Base-by-base conservation (phyloP, 2,329 filamentous ascomycete genomes). In the Alternaria sp. region DNA sequence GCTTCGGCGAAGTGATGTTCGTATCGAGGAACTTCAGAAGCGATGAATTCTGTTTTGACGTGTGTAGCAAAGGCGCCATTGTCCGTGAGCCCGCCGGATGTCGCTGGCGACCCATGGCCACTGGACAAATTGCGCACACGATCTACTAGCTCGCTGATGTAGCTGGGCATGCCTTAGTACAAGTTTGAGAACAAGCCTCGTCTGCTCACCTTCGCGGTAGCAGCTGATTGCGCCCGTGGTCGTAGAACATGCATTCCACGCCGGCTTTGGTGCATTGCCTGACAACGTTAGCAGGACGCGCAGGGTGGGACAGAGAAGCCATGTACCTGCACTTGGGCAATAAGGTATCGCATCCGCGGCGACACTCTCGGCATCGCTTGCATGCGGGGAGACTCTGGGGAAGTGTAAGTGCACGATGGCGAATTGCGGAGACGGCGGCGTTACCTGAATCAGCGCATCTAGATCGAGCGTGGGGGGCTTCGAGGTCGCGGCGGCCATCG, bases 211-310 rank as follows among this genome's bases (percentile, higher is more conserved):
- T 78, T 60, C 77, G 72, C 14, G 75, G 71, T 3, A 79, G 66
- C 20, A 73, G 60, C 26, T 75, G 70, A 33, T 76, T 72, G 28
- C 73, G 71, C 30, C 76, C 77, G 55, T 78, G 75, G 61, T 79
- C 77, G 58, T 71, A 74, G 63, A 77, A 79, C 41, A 77, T 64
- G 63, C 77, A 79, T 21, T 79, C 76, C 15, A 74, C 75, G 10
- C 72, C 72, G 12, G 77, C 75, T 64, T 79, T 79, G 44, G 75
- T 75, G 61, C 77, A 79, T 69, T 79, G 77, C 56, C 77, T 77
- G 68, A 51, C 23, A 25, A 14, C 12, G 58, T 67, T 56, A 69
- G 70, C 58, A 43, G 41, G 51, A 51, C 23, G 37, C 47, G 25
- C 49, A 4, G 25, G 18, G 59, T 37, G 47, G 43, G 46, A 61